Base-by-base conservation (phyloP, 2,329 filamentous ascomycete genomes). In the Chaetomium strumarium region DNA sequence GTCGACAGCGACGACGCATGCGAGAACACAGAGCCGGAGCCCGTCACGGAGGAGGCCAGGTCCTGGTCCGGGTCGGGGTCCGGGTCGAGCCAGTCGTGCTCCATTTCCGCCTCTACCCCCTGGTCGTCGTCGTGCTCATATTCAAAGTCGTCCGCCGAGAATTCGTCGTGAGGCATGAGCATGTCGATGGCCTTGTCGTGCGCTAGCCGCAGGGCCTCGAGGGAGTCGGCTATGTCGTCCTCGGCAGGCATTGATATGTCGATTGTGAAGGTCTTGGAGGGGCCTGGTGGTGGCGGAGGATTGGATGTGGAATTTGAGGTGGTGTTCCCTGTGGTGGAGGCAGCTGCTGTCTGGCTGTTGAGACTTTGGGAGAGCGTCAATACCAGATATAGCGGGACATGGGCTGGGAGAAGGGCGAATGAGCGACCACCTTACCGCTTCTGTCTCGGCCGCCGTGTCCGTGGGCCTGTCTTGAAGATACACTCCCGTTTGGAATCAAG, bases 401-500 rank as follows among this genome's bases (percentile, higher is more conserved):
- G 34, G 34, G n/a, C 5, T 36, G 13, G 24, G 24, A 24, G 4
- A 4, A 7, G 24, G 24, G 24, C 24, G 4, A 24, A 24, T 7
- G 7, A 24, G 33, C 3, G 10, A 3, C 33, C 4, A 12, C 16
- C 73, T 64, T 63, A 78, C 76, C 68, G 60, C 58, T 68, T 70
- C 48, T 68, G 68, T 52, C 72, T 71, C 5, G 72, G 69, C 33
- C 77, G 68, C 41, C 78, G 70, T n/a, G 72, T 77, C 13, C 77
- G 70, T 0, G 77, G 74, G 8, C 70, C 73, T 0, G 72, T 75
- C 44, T 75, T 71, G 55, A 77, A 76, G 50, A 80, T 66, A 52
- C 77, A 80, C 64, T 80, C 77, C 47, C 72, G 68, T 61, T 78
- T 79, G 30, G 72, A 77, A 42, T 74, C 72, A 45, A 74, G 69